Percentiles rank a stretch among this genome's conserved stretches.
Evolutionary conservation across 2,329 filamentous ascomycete genomes (phyloP).

Genomic region (Penicillium sp.): DNA sequence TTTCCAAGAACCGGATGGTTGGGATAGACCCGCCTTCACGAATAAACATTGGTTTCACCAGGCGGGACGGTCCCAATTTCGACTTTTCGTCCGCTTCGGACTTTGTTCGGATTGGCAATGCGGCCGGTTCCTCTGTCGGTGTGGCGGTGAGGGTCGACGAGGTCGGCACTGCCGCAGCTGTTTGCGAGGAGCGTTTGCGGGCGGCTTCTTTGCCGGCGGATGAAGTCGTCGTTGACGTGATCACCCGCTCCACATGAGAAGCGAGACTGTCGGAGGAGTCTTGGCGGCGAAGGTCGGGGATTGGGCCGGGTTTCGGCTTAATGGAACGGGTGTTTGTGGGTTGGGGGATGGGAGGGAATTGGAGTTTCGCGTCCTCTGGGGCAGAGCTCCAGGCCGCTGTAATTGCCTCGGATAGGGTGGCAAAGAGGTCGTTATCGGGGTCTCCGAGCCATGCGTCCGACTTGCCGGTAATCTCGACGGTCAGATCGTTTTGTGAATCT

Average conservation of each 20-base stretch:
- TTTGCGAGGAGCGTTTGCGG: slow-evolving; percentile 27
- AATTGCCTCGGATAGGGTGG: slow-evolving; percentile 81
- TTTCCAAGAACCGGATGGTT: slow-evolving; percentile 89
- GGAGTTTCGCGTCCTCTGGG: slow-evolving; percentile 32
- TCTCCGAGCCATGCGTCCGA: slow-evolving; percentile 97
- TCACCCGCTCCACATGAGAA: slow-evolving; percentile 42
- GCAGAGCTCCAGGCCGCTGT: slow-evolving; percentile 73
- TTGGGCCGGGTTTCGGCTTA: slow-evolving; percentile 14
- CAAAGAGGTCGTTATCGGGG: slow-evolving; percentile 85
- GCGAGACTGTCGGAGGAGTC: slow-evolving; percentile 43
- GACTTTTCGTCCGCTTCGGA: slow-evolving; percentile 2
- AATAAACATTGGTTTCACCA: slow-evolving; percentile 74
- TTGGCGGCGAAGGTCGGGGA: slow-evolving; percentile 30
- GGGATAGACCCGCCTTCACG: slow-evolving; percentile 95
- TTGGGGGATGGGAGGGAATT: slow-evolving; percentile 34
- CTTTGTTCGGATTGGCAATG: slow-evolving; percentile 12
- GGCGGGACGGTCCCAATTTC: not conserved
- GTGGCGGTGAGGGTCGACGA: slow-evolving; percentile 43
- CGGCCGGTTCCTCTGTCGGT: slow-evolving; percentile 11
- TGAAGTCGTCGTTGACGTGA: slow-evolving; percentile 40
- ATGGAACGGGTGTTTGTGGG: slow-evolving; percentile 14
- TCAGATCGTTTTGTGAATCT: slow-evolving; percentile 77
- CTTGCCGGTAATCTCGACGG: slow-evolving; percentile 83
- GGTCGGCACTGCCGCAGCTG: slow-evolving; percentile 33
- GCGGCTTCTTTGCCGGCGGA: slow-evolving; percentile 30